These are phyloP conservation scores for Aureoboletus auriporus DNA, from an alignment of 768 basidiomycete genomes.

Conservation along the genomic window DNA sequence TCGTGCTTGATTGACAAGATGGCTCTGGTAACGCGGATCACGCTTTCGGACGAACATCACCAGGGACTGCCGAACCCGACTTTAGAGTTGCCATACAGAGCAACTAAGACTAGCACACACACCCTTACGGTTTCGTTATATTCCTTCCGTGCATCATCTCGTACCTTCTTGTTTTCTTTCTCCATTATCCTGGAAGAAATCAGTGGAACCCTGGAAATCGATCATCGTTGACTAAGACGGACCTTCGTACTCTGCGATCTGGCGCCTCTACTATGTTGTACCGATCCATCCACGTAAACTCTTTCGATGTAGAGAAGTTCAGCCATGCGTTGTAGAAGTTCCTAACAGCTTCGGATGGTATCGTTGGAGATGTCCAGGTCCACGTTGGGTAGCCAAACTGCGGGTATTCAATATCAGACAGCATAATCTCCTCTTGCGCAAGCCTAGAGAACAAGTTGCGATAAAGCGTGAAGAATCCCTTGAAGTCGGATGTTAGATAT, in stretches of 20 bases:
- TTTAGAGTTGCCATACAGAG: not conserved
- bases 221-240: conserved; percentile 8
- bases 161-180: conserved; percentile 89
- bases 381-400: conserved; percentile 80
- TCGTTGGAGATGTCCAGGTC: conserved; percentile 56
- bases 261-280: conserved; percentile 85
- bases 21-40: conserved; percentile 80
- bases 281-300: conserved; percentile 82
- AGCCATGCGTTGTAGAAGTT: conserved; percentile 84
- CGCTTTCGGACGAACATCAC: conserved; percentile 77
- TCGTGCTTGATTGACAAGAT: conserved; percentile 48
- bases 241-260: conserved; percentile 81
- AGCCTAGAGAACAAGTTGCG: conserved; percentile 82
- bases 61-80: conserved; percentile 47
- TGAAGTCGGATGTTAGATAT: not conserved
- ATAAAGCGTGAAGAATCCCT: conserved; percentile 92
- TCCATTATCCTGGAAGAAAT: conserved; percentile 71
- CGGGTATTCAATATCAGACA: conserved; percentile 57
- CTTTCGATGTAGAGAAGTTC: conserved; percentile 83
- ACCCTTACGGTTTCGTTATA: conserved; percentile 92
- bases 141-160: conserved; percentile 83
- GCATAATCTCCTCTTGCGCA: conserved; percentile 64
- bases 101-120: conserved; percentile 22
- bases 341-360: conserved; percentile 49
- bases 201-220: not conserved